Base-by-base conservation (phyloP, 1,284 basidiomycete species). In the Boletus subluridellus region DNA sequence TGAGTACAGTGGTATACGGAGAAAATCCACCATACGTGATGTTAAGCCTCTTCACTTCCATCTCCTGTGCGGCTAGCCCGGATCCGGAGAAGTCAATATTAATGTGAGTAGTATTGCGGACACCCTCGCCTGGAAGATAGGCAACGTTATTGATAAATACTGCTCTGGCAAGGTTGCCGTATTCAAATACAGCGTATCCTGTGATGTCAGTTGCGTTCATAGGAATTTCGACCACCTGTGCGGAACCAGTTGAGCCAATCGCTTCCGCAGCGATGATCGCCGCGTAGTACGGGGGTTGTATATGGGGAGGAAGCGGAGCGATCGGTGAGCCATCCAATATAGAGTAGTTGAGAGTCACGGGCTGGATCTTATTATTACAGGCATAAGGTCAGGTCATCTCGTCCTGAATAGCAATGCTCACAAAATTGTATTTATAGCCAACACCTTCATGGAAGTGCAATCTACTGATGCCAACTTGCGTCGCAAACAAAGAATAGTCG, bases 151-250 rank as follows among this genome's bases (percentile, higher is more conserved):
- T 86, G 64, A 88, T 78, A 54, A 90, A 76, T 0, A 86, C 73
- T 4, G 80, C 80, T 21, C 83, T 79, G 1, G 63, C 74, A 41
- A 87, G 75, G 7, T 37, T 59, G 8, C 69, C 73, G 24, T 68
- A 58, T 62, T 86, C 83, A 67, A 78, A 89, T 55, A 85, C 81
- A 1, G 82, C 86, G 66, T 89, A 89, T 38, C 83, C 87, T 6
- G 85, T 74, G 26, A 88, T 70, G 49, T 78, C 75, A n/a, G 76
- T 60, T 60, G 83, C 73, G 60, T 78, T 68, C 28, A 86, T 74
- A 2, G 61, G 50, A 17, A 91, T 72, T 68, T 91, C 86, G 21
- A 78, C 72, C 32, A 83, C 74, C 49, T 74, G 71, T 0, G 81
- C 76, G 6, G 59, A 57, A n/a, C 75, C 74, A 9, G 70, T 69